Conservation (phyloP, 2,329 filamentous ascomycete species). For the Botrytis sinoallii region DNA sequence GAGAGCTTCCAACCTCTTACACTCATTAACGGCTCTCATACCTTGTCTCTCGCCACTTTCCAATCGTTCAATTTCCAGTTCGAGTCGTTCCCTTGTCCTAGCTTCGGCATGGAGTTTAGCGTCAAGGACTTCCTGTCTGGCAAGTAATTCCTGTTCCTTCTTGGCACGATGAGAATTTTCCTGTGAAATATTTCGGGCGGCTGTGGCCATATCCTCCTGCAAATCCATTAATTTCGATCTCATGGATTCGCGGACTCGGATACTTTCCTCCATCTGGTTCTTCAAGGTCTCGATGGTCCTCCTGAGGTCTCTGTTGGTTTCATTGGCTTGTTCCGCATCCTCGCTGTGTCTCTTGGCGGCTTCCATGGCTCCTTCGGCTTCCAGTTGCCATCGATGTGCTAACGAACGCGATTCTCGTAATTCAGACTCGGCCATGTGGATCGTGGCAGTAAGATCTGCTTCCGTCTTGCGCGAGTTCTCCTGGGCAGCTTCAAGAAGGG, state of each 20-base stretch:
- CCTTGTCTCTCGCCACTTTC: constrained; percentile 63
- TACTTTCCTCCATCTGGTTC: constrained; percentile 79
- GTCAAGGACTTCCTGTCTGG: constrained; percentile 76
- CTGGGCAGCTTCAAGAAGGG: constrained; percentile 67
- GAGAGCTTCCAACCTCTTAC: constrained; percentile 56
- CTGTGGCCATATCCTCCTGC: constrained; percentile 80
- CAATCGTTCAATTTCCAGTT: constrained; percentile 63
- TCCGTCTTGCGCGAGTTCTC: constrained; percentile 53
- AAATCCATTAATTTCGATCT: constrained; percentile 79
- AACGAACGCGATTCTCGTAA: constrained; percentile 55
- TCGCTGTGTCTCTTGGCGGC: constrained; percentile 63
- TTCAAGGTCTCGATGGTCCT: constrained; percentile 71
- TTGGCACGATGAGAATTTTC: constrained; percentile 78
- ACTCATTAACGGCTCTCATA: constrained; percentile 61
- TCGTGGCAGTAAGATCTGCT: constrained; percentile 53
- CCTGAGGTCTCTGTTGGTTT: constrained; percentile 69
- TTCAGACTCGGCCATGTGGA: constrained; percentile 53
- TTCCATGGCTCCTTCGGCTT: constrained; percentile 58
- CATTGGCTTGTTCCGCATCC: constrained; percentile 54
- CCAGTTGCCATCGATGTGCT: constrained; percentile 57
- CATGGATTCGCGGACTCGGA: constrained; percentile 79
- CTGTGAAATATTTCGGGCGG: constrained; percentile 74
- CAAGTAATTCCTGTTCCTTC: constrained; percentile 74
- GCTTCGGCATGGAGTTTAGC: constrained; percentile 72
- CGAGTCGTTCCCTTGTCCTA: constrained; percentile 64